phyloP scores from a whole-genome alignment of 768 basidiomycete species.

The Tephrocybe sp. region DNA sequence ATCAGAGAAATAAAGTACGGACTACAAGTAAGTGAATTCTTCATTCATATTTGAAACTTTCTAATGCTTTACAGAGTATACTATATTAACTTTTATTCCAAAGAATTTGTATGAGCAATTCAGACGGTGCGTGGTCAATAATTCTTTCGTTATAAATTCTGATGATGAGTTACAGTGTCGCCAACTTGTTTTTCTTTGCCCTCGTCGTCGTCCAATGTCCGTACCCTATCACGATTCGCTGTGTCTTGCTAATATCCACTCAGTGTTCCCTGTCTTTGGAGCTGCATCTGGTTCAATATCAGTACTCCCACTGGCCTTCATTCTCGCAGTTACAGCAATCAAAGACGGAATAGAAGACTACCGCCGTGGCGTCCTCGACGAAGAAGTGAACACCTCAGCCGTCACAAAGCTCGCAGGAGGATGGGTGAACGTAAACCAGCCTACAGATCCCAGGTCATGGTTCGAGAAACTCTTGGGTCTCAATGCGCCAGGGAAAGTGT shows the following conservation, averaged over 20 bases:
- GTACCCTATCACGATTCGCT: conserved; percentile 15
- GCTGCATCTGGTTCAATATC: conserved; percentile 80
- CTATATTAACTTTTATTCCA: conserved; percentile 84
- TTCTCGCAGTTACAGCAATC: conserved; percentile 84
- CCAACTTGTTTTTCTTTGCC: conserved; percentile 89
- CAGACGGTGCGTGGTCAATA: conserved; percentile 54
- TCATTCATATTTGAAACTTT: neutral
- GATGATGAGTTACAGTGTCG: conserved; percentile 47
- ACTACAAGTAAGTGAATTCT: conserved; percentile 73
- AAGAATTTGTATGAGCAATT: conserved; percentile 97
- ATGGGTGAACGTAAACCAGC: conserved; percentile 91
- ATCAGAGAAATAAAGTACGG: conserved; percentile 89
- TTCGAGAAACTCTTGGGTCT: conserved; percentile 70
- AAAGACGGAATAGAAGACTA: conserved; percentile 98
- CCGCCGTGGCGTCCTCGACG: conserved; percentile 82
- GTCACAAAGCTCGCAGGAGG: conserved; percentile 80
- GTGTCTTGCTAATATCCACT: neutral
- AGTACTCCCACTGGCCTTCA: conserved; percentile 84
- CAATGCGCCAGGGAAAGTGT: conserved; percentile 70
- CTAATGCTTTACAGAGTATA: conserved; percentile 64
- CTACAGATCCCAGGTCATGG: conserved; percentile 71
- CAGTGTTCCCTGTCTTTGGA: conserved; percentile 90
- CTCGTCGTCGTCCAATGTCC: conserved; percentile 79
- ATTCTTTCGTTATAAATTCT: neutral
- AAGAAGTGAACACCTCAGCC: conserved; percentile 93